phyloP scores from a whole-genome alignment of 2,329 filamentous ascomycete genomes.

The Ophiosphaerella herpotricha region DNA sequence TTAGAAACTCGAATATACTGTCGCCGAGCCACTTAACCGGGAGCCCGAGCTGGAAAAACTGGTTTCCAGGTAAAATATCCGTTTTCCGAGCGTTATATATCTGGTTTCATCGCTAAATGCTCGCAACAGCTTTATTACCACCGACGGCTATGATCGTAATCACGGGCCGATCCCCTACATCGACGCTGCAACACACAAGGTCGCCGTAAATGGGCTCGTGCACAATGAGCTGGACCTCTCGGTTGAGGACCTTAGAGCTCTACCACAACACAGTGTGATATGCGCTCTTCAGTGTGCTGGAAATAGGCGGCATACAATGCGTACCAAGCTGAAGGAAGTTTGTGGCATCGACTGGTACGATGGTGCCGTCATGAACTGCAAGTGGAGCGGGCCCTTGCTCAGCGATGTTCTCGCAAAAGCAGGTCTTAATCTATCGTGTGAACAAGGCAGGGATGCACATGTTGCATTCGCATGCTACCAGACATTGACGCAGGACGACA shows the following conservation, averaged over 20 bases:
- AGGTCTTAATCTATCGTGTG: slow-evolving; percentile 44
- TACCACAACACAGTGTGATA: slow-evolving; percentile 60
- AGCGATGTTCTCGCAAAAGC: slow-evolving; percentile 57
- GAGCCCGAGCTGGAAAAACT: slow-evolving; percentile 53
- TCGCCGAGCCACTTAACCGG: slow-evolving; percentile 54
- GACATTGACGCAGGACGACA: slow-evolving; percentile 59
- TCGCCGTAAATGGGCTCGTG: slow-evolving; percentile 58
- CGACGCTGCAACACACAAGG: slow-evolving; percentile 44
- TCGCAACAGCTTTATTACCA: slow-evolving; percentile 53
- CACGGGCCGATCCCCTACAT: slow-evolving; percentile 59
- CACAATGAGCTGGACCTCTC: slow-evolving; percentile 51
- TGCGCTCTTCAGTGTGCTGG: slow-evolving; percentile 65
- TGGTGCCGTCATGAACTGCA: slow-evolving; percentile 65
- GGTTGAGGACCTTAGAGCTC: slow-evolving; percentile 52
- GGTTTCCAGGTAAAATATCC: slow-evolving; percentile 47
- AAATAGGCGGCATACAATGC: slow-evolving; percentile 65
- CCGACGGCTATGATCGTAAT: slow-evolving; percentile 60
- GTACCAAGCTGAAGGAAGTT: slow-evolving; percentile 63
- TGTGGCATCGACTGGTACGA: slow-evolving; percentile 65
- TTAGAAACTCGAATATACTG: slow-evolving; percentile 47
- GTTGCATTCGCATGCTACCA: slow-evolving; percentile 62
- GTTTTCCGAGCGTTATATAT: background rate
- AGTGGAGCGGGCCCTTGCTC: slow-evolving; percentile 58
- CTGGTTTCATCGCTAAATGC: background rate
- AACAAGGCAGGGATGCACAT: slow-evolving; percentile 47